Percentiles rank a stretch among this genome's conserved stretches.
Conservation (phyloP, 768 basidiomycete genomes). For the Omphalotus guepiniiformis region DNA sequence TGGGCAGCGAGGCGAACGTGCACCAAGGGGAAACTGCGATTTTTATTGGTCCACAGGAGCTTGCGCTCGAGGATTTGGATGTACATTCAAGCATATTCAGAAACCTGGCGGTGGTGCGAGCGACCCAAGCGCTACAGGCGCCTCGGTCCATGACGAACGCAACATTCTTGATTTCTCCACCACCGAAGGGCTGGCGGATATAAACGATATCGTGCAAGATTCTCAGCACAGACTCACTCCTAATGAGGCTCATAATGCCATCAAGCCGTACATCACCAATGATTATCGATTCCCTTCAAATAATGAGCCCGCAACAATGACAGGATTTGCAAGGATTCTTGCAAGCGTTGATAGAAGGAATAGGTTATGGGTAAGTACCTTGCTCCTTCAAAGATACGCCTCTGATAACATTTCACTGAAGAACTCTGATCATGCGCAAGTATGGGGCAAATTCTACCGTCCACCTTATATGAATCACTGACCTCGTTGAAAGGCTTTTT, state of each 20-base stretch:
- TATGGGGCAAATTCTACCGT: constrained; percentile 9
- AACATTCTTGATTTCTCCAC: constrained; percentile 2
- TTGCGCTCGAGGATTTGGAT: constrained; percentile 14
- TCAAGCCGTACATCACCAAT: neutral
- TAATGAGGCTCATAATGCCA: constrained; percentile 6
- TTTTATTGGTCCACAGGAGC: constrained; percentile 10
- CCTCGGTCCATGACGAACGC: neutral
- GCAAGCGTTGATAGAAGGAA: constrained; percentile 34
- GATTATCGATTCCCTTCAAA: constrained; percentile 23
- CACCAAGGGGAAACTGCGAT: constrained; percentile 3
- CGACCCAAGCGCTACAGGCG: neutral
- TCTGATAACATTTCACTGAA: neutral
- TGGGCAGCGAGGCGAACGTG: neutral
- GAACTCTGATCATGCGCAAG: constrained; percentile 3
- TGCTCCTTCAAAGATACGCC: neutral
- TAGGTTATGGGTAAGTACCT: constrained; percentile 34
- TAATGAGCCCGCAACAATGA: neutral
- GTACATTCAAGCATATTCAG: constrained; percentile 5
- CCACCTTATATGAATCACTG: neutral
- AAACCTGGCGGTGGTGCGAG: neutral
- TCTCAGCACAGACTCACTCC: constrained; percentile 11
- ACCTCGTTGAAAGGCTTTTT: constrained; percentile 29
- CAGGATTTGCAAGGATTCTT: constrained; percentile 1
- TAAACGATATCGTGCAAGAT: constrained; percentile 1
- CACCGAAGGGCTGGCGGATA: neutral